Base-by-base conservation (phyloP, 1,139 yeast species). In the Yamadazyma atlantica region DNA sequence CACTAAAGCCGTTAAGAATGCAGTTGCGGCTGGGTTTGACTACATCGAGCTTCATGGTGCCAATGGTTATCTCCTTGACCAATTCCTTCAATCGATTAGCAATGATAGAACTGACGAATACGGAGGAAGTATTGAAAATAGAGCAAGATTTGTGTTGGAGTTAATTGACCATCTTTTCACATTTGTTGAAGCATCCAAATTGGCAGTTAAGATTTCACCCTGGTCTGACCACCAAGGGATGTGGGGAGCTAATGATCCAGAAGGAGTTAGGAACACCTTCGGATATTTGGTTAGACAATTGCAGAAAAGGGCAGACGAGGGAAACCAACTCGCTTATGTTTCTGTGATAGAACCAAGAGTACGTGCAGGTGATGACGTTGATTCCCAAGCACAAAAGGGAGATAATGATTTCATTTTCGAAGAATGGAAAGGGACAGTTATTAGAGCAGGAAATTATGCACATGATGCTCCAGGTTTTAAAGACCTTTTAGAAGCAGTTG, bases 1-100 rank as follows among this genome's bases (percentile, higher is more conserved):
- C 45, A 66, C 60, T 1, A 44, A 48, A 3, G 79, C 80, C 5
- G 80, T 80, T 18, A 60, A 61, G 47, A 64, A 64, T 35, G 75
- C 81, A 1, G 45, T 76, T 31, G 64, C 54, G 6, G 83, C 84
- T 3, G 88, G 89, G 11, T 80, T 81, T 43, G 90, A 84, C 54
- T 80, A 80, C 46, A 73, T 84, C 30, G 87, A 84, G 58, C 54
- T 84, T 40, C 90, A 83, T 52, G 66, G 64, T 33, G 90, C 88
- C n/a, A 80, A 83, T 58, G 89, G 89, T 11, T 83, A 80, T 58
- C 62, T 84, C 38, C 51, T 81, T 34, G 82, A 82, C 58, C 81
- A 78, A 55, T 82, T 83, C 55, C 54, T 82, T 35, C 58, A 59
- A 30, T 46, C 56, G 34, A 49, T 57, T 28, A 57, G 78, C 31